These are phyloP conservation scores for Diutina ranongensis DNA, from an alignment of 1,139 yeast genomes.

Conservation along the genomic window DNA sequence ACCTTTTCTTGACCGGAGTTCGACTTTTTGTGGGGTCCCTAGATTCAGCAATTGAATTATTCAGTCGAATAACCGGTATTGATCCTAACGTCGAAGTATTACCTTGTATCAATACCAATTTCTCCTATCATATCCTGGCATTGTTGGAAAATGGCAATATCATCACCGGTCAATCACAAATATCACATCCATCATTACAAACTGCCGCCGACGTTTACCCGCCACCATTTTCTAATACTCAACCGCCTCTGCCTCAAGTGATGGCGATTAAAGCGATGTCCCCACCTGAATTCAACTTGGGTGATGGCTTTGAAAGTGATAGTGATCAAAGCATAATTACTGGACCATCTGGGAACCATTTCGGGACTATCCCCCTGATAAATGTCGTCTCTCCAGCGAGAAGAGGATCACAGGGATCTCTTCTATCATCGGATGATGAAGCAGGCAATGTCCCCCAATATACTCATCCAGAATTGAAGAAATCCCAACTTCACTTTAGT, in stretches of 20 bases:
- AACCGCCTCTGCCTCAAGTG: constrained; percentile 26
- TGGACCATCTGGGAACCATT: background rate
- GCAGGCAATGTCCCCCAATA: constrained; percentile 60
- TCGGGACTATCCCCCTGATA: background rate
- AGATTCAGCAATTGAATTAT: constrained; percentile 72
- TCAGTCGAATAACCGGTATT: constrained; percentile 56
- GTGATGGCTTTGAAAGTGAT: background rate
- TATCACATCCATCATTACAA: constrained; percentile 60
- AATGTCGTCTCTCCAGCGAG: constrained; percentile 9
- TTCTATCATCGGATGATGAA: constrained; percentile 26
- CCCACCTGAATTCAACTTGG: background rate
- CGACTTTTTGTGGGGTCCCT: constrained; percentile 74
- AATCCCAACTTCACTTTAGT: constrained; percentile 63
- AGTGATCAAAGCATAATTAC: background rate
- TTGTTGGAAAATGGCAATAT: constrained; percentile 54
- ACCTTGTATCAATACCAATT: constrained; percentile 78
- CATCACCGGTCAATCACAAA: constrained; percentile 90
- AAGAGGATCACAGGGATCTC: constrained; percentile 10
- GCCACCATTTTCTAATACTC: constrained; percentile 25
- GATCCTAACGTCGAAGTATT: constrained; percentile 45
- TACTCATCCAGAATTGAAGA: constrained; percentile 67
- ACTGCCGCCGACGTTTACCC: constrained; percentile 19
- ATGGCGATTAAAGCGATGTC: background rate
- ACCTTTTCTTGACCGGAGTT: constrained; percentile 72
- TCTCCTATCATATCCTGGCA: constrained; percentile 82